Conservation (phyloP, 352 stramenopile genomes). For the Phytophthora vignae region DNA sequence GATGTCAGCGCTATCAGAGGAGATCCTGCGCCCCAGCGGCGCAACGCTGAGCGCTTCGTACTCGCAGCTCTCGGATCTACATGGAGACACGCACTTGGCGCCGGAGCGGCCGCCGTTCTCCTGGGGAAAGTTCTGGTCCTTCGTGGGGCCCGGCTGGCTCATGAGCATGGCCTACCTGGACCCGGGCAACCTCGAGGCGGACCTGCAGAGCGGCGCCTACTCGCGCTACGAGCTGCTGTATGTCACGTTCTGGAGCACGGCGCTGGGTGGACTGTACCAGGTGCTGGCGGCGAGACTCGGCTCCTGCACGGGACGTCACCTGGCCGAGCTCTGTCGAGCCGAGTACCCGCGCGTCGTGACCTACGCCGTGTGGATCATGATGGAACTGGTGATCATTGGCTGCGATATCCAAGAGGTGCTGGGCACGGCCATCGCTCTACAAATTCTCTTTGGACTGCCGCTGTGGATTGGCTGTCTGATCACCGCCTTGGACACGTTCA, state of each 20-base stretch:
- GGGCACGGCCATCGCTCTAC: conserved; percentile 80
- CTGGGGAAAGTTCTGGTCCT: conserved; percentile 67
- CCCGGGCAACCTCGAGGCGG: conserved; percentile 93
- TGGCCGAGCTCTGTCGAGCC: conserved; percentile 75
- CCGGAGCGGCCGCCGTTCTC: conserved; percentile 49
- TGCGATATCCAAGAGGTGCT: conserved; percentile 88
- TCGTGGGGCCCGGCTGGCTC: conserved; percentile 49
- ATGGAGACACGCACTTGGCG: conserved; percentile 10
- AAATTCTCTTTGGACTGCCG: conserved; percentile 75
- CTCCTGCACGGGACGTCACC: conserved; percentile 83
- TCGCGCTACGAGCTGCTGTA: conserved; percentile 88
- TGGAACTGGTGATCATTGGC: conserved; percentile 89
- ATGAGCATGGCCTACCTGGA: conserved; percentile 84
- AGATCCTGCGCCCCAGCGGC: conserved; percentile 21
- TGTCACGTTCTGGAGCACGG: conserved; percentile 84
- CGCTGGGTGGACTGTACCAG: conserved; percentile 89
- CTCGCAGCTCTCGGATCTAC: conserved; percentile 26
- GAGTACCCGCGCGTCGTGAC: conserved; percentile 70
- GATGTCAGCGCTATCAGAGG: conserved; percentile 18
- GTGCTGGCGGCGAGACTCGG: conserved; percentile 88
- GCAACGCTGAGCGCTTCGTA: conserved; percentile 31
- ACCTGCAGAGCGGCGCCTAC: conserved; percentile 92
- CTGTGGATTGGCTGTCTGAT: conserved; percentile 84
- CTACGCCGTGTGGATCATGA: conserved; percentile 82
- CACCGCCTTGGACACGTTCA: conserved; percentile 85